A percentile compares a stretch with the other conserved stretches of the same genome.
These are phyloP conservation scores for Volvox africanus DNA, from an alignment of 139 green algal species.

Conservation along the genomic window DNA sequence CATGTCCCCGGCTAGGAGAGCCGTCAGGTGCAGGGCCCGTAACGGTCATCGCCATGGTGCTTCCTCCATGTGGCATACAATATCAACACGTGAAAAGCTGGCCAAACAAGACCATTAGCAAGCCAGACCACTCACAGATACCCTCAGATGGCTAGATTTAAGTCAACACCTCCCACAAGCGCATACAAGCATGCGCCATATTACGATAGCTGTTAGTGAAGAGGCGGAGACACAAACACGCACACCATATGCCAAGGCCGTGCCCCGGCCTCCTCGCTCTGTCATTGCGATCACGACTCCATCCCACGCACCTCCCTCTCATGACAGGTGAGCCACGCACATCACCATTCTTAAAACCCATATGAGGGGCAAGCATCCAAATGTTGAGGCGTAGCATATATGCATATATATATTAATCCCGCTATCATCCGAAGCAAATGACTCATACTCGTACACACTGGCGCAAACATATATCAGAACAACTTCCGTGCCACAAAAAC, in stretches of 20 bases:
- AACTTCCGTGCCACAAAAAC: neutral
- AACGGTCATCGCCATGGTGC: too few species aligned
- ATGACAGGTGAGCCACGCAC: neutral
- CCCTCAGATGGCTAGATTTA: too few species aligned
- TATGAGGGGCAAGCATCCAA: slow-evolving; percentile 1
- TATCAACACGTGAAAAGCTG: too few species aligned
- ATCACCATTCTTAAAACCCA: neutral
- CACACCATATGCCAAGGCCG: neutral
- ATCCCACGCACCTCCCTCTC: neutral
- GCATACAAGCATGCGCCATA: too few species aligned
- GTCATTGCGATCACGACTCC: neutral
- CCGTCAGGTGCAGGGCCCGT: too few species aligned
- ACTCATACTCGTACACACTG: neutral
- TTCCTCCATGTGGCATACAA: too few species aligned
- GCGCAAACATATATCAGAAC: neutral
- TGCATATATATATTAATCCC: neutral
- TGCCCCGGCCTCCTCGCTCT: neutral
- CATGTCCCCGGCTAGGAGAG: too few species aligned
- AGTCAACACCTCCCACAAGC: too few species aligned
- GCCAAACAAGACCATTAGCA: too few species aligned
- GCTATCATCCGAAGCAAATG: neutral
- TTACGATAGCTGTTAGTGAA: too few species aligned
- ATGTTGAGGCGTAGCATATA: neutral
- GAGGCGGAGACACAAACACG: neutral
- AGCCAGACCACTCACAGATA: too few species aligned